Evolutionary conservation across 164 flowering plant genomes (phyloP), one percentile per base, ranked within the genome.

Genomic region (Tetracentron sinense): DNA sequence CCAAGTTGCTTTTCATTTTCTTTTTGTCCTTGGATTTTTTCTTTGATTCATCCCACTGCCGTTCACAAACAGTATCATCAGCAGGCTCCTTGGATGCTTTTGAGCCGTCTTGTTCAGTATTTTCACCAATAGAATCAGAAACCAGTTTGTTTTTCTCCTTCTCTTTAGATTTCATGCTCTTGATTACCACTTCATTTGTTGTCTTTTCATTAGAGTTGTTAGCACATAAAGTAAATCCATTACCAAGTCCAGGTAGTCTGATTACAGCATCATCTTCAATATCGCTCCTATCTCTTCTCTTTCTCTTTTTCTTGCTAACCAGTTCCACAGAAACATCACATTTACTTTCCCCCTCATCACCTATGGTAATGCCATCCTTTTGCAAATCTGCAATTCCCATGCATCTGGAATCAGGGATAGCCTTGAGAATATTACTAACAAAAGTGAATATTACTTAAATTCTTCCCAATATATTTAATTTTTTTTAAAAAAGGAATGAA

Each of bases 11-110:
- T 61, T 75, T 72, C 70, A 75, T 85, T 60, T 69, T 77, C 75
- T 71, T 83, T 53, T 83, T 79, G 15, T 72, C 72, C 67, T 79
- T 80, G 22, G 67, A 2, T 54, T 69, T 75, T 65, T 74, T 68
- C 42, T 22, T 54, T 17, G 57, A 14, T 7, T 69, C 75, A 60
- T 63, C 69, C 25, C 38, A 23, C 38, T 62, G 61, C 30, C 15
- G 10, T 35, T 52, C 71, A 69, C 29, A 7, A 11, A 20, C 61
- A 20, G 21, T 35, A 35, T 42, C 53, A 23, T 48, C 56, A 60
- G 44, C 50, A 61, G 60, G 33, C 29, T 42, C 57, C 58, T 68
- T 33, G 19, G 7, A n/a, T 19, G 47, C 16, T 20, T 68, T 65
- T 11, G 20, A 19, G 5, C 31, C 42, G 21, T 28, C 54, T 56